A percentile compares a stretch with the other conserved stretches of the same genome.
These are phyloP conservation scores for Cercospora brassicicola DNA, from an alignment of 2,329 filamentous ascomycete species.

Conservation along the genomic window DNA sequence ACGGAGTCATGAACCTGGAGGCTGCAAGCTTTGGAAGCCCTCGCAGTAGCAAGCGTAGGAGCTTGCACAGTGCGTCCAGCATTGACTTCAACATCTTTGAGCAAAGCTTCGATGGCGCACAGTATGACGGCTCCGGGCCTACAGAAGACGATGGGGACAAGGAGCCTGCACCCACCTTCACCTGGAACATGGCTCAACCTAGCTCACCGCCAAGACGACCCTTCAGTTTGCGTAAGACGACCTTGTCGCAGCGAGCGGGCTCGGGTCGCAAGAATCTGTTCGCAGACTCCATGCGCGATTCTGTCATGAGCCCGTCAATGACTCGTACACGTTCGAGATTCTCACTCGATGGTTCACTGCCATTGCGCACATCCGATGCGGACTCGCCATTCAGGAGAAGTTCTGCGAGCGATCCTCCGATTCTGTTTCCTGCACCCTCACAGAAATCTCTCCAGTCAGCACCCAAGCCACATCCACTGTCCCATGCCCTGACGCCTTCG, in stretches of 20 bases:
- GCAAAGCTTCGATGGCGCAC: slow-evolving; percentile 43
- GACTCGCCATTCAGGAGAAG: slow-evolving; percentile 58
- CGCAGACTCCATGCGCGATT: slow-evolving; percentile 38
- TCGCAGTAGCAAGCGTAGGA: slow-evolving; percentile 79
- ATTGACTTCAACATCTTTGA: slow-evolving; percentile 79
- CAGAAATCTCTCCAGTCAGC: slow-evolving; percentile 41
- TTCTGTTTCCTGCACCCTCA: slow-evolving; percentile 38
- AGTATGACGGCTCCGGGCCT: slow-evolving; percentile 29
- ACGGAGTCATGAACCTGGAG: slow-evolving; percentile 85
- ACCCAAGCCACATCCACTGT: slow-evolving; percentile 72
- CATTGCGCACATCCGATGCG: slow-evolving; percentile 64
- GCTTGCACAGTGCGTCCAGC: slow-evolving; percentile 69
- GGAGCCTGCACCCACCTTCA: slow-evolving; percentile 38
- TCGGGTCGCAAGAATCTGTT: slow-evolving; percentile 43
- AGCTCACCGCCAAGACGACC: slow-evolving; percentile 39
- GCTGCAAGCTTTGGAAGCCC: slow-evolving; percentile 77
- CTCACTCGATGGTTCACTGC: slow-evolving; percentile 75
- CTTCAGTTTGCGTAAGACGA: slow-evolving; percentile 70
- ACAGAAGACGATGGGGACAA: slow-evolving; percentile 35
- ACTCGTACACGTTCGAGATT: slow-evolving; percentile 59
- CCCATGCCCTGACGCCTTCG: slow-evolving; percentile 81
- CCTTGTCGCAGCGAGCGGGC: slow-evolving; percentile 77
- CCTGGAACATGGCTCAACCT: slow-evolving; percentile 38
- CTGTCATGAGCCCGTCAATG: slow-evolving; percentile 31
- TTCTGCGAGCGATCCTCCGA: slow-evolving; percentile 65